Evolutionary conservation across 176 grass and related monocot species (phyloP), one percentile per base, ranked within the genome.

Genomic region (Bonia amplexicaulis): DNA sequence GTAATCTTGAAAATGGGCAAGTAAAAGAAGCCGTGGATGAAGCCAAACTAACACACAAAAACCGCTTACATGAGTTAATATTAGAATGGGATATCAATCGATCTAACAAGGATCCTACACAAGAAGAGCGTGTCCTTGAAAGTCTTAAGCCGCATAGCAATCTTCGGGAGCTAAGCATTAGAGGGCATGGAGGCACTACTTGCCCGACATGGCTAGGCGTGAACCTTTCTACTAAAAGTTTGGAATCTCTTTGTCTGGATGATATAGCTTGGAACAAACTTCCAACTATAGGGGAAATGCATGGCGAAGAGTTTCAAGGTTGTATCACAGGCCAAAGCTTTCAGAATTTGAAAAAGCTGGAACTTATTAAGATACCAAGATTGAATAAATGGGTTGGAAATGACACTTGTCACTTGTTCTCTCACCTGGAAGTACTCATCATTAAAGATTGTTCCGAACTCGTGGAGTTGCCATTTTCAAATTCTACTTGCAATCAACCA

Each of bases 61-160:
- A 25, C 4, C 16, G 7, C 11, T 49, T 83, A 2, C 9, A 22
- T 1, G 0, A 22, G 12, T 3, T 83, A 37, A 39, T 0, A 25
- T 39, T 83, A 11, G 0, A 37, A 0, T 83, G 81, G 81, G 40
- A 7, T 33, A 31, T 0, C 3, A 2, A 3, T 0, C 0, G 19
- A 35, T 2, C 0, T 3, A 23, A 2, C 0, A 64, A 2, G 17
- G 4, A 83, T 25, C 0, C 7, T 6, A 0, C 0, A 16, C 11
- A n/a, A 6, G 81, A 83, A 37, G 42, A 33, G 1, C 15, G 25
- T 3, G 12, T 83, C 17, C 57, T 83, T 40, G 69, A 74, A 39
- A 69, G 57, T 17, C 17, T 83, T 2, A 14, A 64, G 31, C 69
- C 81, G 0, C 55, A 49, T 6, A 11, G 7, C 5, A 74, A 74